Conservation (phyloP, 129 eudicot genomes). For the Lactuca saligna region DNA sequence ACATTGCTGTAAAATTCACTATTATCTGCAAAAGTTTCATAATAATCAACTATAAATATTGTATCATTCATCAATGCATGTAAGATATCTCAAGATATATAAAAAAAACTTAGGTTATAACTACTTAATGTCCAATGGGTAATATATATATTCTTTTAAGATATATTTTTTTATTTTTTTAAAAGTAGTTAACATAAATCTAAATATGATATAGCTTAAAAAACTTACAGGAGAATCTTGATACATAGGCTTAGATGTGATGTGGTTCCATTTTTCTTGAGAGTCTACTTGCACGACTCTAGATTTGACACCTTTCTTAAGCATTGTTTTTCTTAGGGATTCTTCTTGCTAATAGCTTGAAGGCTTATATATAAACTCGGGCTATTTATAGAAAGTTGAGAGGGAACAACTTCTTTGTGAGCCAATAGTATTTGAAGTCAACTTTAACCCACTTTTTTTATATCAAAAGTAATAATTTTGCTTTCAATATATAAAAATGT, state of each 20-base stretch:
- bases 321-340: constrained; percentile 9
- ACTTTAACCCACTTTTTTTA: neutral
- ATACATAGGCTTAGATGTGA: constrained; percentile 34
- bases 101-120: neutral
- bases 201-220: neutral
- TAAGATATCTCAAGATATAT: neutral
- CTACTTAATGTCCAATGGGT: neutral
- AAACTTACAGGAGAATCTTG: constrained; percentile 51
- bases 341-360: neutral
- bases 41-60: neutral
- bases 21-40: constrained; percentile 39
- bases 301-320: constrained; percentile 30
- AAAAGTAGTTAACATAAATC: neutral
- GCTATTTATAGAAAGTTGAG: constrained; percentile 10
- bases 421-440: neutral
- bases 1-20: constrained; percentile 53
- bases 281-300: constrained; percentile 55
- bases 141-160: too few species aligned
- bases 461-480: neutral
- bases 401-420: neutral
- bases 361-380: neutral
- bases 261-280: constrained; percentile 42
- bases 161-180: neutral
- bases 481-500: neutral
- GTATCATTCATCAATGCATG: neutral